These are phyloP conservation scores for Trichosanthes cucumerina DNA, from an alignment of 306 rosid genomes.

Conservation along the genomic window DNA sequence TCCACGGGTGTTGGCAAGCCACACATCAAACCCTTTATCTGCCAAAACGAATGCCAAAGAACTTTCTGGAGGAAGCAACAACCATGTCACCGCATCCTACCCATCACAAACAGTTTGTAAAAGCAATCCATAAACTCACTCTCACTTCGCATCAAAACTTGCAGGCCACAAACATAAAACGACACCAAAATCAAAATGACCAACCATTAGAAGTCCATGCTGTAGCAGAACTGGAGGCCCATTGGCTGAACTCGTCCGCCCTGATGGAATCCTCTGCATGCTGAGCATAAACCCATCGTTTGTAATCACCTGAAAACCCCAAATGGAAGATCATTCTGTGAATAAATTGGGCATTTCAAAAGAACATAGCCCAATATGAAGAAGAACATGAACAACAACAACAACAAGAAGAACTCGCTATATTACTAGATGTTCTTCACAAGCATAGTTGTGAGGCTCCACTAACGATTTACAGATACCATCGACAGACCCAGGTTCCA, in stretches of 20 bases:
- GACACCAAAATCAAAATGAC: slow-evolving; percentile 4
- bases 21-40: slow-evolving; percentile 67
- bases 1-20: slow-evolving; percentile 75
- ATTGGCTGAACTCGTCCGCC: slow-evolving; percentile 17
- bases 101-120: background rate
- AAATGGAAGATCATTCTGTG: background rate
- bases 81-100: slow-evolving; percentile 46
- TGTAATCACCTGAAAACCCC: slow-evolving; percentile 47
- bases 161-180: background rate
- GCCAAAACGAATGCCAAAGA: slow-evolving; percentile 60
- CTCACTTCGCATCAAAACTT: background rate
- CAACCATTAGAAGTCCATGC: slow-evolving; percentile 67
- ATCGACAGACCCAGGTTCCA: background rate
- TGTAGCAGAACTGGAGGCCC: slow-evolving; percentile 54
- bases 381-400: background rate
- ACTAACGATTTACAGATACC: slow-evolving; percentile 53
- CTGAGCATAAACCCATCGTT: slow-evolving; percentile 60
- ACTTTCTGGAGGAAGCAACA: slow-evolving; percentile 51
- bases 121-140: background rate
- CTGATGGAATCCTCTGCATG: slow-evolving; percentile 46
- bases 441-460: slow-evolving; percentile 43
- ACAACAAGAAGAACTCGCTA: slow-evolving; percentile 5
- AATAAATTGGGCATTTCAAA: slow-evolving; percentile 2
- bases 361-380: background rate
- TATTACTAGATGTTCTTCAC: slow-evolving; percentile 53